Percentiles rank a stretch among this genome's conserved stretches.
Conservation (phyloP, 1,284 basidiomycete species). For the Farysia itapuensis region DNA sequence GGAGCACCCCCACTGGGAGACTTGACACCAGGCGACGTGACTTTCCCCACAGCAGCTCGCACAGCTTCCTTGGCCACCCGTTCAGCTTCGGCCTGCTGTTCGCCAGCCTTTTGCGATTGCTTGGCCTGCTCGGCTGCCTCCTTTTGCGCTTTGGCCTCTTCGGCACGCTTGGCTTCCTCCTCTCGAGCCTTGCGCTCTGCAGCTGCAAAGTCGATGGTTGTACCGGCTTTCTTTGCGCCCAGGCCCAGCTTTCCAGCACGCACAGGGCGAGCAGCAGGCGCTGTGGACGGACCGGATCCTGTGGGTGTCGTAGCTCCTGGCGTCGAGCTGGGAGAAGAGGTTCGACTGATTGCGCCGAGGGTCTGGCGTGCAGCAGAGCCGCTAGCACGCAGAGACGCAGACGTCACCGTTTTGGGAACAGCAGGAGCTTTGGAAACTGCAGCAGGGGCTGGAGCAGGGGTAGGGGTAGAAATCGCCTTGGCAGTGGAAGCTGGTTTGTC, state of each 20-base stretch:
- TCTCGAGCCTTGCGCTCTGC: constrained; percentile 53
- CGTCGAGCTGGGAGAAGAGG: constrained; percentile 37
- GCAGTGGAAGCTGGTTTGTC: constrained; percentile 70
- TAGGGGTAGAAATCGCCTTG: constrained; percentile 17
- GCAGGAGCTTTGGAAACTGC: constrained; percentile 16
- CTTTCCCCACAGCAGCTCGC: constrained; percentile 31
- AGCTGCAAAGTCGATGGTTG: constrained; percentile 54
- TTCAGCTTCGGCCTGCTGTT: constrained; percentile 40
- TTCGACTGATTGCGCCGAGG: constrained; percentile 34
- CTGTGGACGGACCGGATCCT: constrained; percentile 20
- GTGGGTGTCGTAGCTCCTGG: constrained; percentile 35
- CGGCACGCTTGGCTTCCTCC: constrained; percentile 41
- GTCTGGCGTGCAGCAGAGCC: constrained; percentile 35
- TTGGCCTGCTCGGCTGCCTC: constrained; percentile 39
- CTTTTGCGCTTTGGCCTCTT: constrained; percentile 30
- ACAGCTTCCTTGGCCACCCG: constrained; percentile 46
- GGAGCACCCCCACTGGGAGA: constrained; percentile 5
- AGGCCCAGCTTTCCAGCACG: constrained; percentile 51
- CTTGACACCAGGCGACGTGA: constrained; percentile 5
- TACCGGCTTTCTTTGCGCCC: constrained; percentile 49
- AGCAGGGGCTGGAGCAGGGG: constrained; percentile 18
- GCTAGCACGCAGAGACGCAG: constrained; percentile 39
- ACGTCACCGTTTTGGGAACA: constrained; percentile 46
- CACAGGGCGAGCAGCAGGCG: constrained; percentile 25
- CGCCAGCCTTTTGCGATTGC: constrained; percentile 24